Evolutionary conservation across 75 land plant genomes (phyloP).

Genomic region (Selaginella moellendorffii): DNA sequence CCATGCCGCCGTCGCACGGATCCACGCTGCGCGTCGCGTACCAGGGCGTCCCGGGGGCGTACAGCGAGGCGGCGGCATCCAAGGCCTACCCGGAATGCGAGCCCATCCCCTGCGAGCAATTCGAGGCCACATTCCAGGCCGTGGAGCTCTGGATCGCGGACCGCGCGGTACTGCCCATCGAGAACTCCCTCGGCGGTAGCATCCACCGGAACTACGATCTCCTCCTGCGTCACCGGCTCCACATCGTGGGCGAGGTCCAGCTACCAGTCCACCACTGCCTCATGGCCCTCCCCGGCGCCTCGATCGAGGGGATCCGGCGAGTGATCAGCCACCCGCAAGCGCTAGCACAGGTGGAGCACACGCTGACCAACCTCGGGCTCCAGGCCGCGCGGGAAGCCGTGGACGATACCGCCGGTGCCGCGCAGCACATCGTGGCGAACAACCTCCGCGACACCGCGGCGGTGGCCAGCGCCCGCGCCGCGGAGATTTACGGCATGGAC

Average conservation of each 20-base stretch:
- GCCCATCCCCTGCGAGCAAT: constrained; percentile 20
- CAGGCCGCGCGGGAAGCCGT: constrained; percentile 15
- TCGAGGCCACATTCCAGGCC: constrained; percentile 17
- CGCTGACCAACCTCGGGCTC: constrained; percentile 18
- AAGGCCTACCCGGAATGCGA: constrained; percentile 20
- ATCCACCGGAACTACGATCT: constrained; percentile 28
- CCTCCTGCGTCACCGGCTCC: constrained; percentile 20
- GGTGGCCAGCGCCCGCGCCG: constrained; percentile 25
- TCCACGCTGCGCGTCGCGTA: constrained; percentile 20
- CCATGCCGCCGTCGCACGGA: not conserved
- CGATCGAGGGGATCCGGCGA: constrained; percentile 5
- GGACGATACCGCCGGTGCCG: constrained; percentile 33
- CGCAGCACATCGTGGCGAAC: constrained; percentile 14
- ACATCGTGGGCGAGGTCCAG: constrained; percentile 21
- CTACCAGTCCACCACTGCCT: constrained; percentile 30
- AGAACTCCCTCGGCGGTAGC: constrained; percentile 29
- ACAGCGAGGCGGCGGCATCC: constrained; percentile 30
- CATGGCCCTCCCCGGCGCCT: constrained; percentile 27
- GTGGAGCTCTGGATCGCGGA: constrained; percentile 24
- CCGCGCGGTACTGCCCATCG: constrained; percentile 24
- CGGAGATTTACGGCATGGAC: constrained; percentile 22
- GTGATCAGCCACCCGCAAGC: constrained; percentile 34
- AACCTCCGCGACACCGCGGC: constrained; percentile 26
- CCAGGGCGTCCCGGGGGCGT: constrained; percentile 26
- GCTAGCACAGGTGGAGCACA: constrained; percentile 28